Evolutionary conservation across 2,329 filamentous ascomycete species (phyloP).

Genomic region (Neophaeococcomyces mojaviensis): DNA sequence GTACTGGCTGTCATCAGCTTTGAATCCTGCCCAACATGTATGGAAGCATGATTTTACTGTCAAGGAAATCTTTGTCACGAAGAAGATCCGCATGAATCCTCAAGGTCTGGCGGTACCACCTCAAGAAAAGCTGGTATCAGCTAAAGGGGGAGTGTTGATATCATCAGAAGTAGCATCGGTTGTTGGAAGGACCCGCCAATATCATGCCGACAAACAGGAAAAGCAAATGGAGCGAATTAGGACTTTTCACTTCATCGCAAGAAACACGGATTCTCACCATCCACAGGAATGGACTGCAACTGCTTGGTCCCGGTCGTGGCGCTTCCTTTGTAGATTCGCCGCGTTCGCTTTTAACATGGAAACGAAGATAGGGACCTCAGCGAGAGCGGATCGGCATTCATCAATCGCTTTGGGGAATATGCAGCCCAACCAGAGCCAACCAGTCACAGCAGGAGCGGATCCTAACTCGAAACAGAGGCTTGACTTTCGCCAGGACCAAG

Average conservation of each 20-base stretch:
- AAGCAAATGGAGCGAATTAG: not conserved
- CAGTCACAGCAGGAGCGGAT: conserved; percentile 12
- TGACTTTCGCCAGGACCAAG: conserved; percentile 15
- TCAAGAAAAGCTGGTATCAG: not conserved
- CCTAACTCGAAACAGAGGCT: conserved; percentile 17
- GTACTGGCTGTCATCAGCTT: conserved; percentile 48
- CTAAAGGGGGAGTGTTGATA: not conserved
- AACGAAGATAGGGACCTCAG: not conserved
- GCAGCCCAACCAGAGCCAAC: not conserved
- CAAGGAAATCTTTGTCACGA: not conserved
- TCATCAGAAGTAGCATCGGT: not conserved
- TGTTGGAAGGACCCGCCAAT: not conserved
- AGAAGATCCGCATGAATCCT: not conserved
- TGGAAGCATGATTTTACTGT: conserved; percentile 16
- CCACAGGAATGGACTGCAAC: not conserved
- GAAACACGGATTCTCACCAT: not conserved
- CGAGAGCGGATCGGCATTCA: not conserved
- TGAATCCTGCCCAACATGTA: conserved; percentile 14
- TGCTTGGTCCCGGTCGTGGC: not conserved
- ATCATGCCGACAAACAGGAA: not conserved
- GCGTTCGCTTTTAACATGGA: not conserved
- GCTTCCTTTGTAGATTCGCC: not conserved
- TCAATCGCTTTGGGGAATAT: not conserved
- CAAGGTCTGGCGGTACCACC: not conserved
- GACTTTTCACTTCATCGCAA: not conserved